These are phyloP conservation scores for Melanogaster broomeanus DNA, from an alignment of 768 basidiomycete genomes.

Conservation along the genomic window DNA sequence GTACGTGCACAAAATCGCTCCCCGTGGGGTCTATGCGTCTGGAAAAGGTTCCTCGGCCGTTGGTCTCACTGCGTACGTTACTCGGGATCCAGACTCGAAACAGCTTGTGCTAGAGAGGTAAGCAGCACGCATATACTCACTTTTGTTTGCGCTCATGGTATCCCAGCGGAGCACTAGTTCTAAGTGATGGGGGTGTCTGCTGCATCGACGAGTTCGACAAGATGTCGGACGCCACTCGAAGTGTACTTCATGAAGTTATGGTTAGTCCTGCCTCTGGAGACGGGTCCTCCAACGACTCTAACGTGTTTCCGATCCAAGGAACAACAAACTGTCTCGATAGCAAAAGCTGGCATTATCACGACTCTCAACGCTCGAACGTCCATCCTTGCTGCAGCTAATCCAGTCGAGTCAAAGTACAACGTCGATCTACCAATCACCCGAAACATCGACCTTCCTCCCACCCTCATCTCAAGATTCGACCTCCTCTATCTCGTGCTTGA, in stretches of 20 bases:
- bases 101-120: slow-evolving; percentile 97
- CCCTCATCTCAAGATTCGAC: slow-evolving; percentile 97
- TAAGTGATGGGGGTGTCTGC: slow-evolving; percentile 96
- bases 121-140: slow-evolving; percentile 5
- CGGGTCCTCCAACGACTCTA: not conserved
- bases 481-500: slow-evolving; percentile 94
- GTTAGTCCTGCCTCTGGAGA: slow-evolving; percentile 39
- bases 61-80: slow-evolving; percentile 97
- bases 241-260: slow-evolving; percentile 99
- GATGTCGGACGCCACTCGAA: slow-evolving; percentile 97
- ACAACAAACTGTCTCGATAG: slow-evolving; percentile 99
- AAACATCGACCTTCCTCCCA: slow-evolving; percentile 97
- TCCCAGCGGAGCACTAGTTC: slow-evolving; percentile 83
- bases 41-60: slow-evolving; percentile 99
- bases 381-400: slow-evolving; percentile 96
- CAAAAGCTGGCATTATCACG: slow-evolving; percentile 98
- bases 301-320: slow-evolving; percentile 53
- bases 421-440: slow-evolving; percentile 87
- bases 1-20: slow-evolving; percentile 99
- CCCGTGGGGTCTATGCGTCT: slow-evolving; percentile 95
- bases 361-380: slow-evolving; percentile 98
- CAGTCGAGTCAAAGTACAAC: slow-evolving; percentile 94
- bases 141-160: slow-evolving; percentile 5
- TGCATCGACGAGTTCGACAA: slow-evolving; percentile 99
- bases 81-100: slow-evolving; percentile 96